A percentile compares a stretch with the other conserved stretches of the same genome.
phyloP scores from a whole-genome alignment of 371 early-diverging fungal species.

The Choanephora cucurbitarum region DNA sequence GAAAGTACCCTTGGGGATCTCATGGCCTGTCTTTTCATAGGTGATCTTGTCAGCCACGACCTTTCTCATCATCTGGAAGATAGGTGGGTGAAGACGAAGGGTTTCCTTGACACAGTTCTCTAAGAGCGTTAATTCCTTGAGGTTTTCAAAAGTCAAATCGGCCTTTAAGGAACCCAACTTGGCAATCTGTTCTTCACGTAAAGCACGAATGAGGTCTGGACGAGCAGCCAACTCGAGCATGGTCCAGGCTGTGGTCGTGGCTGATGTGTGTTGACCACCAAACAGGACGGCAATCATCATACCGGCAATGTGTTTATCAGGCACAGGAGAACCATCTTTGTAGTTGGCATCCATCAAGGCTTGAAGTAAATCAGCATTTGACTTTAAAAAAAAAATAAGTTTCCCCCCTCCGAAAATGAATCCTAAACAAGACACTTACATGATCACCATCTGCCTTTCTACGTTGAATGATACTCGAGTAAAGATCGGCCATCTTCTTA shows the following conservation, averaged over 20 bases:
- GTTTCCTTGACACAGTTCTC: constrained; percentile 89
- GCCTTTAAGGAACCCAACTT: constrained; percentile 61
- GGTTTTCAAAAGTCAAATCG: constrained; percentile 71
- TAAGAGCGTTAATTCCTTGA: constrained; percentile 76
- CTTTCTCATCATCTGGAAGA: constrained; percentile 92
- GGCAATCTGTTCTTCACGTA: constrained; percentile 67
- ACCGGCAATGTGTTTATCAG: constrained; percentile 86
- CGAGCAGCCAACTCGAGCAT: constrained; percentile 83
- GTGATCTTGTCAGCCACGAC: constrained; percentile 72
- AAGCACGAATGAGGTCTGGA: constrained; percentile 63
- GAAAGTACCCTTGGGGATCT: constrained; percentile 89
- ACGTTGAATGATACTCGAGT: constrained; percentile 78
- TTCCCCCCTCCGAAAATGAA: no score
- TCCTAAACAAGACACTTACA: no score
- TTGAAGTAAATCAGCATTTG: constrained; percentile 76
- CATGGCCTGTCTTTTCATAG: constrained; percentile 71
- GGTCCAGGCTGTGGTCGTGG: constrained; percentile 93
- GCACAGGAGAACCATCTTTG: constrained; percentile 79
- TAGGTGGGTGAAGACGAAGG: constrained; percentile 92
- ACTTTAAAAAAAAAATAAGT: constrained; percentile 9
- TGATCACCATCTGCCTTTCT: constrained; percentile 63
- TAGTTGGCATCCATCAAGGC: constrained; percentile 84
- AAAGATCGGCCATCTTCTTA: constrained; percentile 78
- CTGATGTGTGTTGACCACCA: constrained; percentile 96
- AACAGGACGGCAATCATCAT: constrained; percentile 95